phyloP scores from a whole-genome alignment of 2,329 filamentous ascomycete genomes.

The Aureobasidium sp. region DNA sequence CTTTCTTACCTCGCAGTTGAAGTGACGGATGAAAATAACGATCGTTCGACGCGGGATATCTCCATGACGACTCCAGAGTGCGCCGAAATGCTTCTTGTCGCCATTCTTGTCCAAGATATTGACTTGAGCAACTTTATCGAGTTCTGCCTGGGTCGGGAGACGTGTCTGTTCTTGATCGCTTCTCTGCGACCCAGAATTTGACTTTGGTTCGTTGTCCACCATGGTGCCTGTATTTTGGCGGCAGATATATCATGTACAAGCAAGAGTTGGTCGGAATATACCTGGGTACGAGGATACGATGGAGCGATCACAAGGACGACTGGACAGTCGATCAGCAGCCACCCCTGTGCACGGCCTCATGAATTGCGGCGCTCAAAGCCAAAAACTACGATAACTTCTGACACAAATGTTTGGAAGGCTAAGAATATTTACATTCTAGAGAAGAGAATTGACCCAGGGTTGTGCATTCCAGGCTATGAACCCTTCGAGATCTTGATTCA shows the following conservation, averaged over 20 bases:
- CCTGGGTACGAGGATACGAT: background rate
- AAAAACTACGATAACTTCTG: background rate
- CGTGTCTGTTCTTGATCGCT: background rate
- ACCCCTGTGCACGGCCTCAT: background rate
- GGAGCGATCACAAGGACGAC: background rate
- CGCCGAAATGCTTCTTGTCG: slow-evolving; percentile 1
- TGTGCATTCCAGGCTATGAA: background rate
- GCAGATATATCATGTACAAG: no score
- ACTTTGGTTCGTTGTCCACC: background rate
- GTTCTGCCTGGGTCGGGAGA: slow-evolving; percentile 3
- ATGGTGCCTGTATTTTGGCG: background rate
- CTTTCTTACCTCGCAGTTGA: slow-evolving; percentile 31
- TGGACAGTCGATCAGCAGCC: background rate
- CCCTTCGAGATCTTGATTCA: background rate
- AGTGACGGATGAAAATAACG: slow-evolving; percentile 35
- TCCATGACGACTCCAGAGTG: slow-evolving; percentile 2
- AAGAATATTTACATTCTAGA: background rate
- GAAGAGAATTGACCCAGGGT: background rate
- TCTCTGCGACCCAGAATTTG: background rate
- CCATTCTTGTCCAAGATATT: slow-evolving; percentile 2
- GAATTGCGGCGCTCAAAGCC: background rate
- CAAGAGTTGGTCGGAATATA: background rate
- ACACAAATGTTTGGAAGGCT: background rate
- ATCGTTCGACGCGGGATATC: slow-evolving; percentile 21
- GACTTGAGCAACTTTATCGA: background rate